Conservation (phyloP, 176 grass and related monocot genomes). For the Triticum aestivum region IWGSC_CS_RefSeq_v2.1 NC_057810.1:443877351-443877850, state of each 20-base stretch:
- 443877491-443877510: conserved; percentile 75
- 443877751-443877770: conserved; percentile 80
- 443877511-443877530: conserved; percentile 89
- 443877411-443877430: conserved; percentile 76
- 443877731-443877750: conserved; percentile 75
- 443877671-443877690: conserved; percentile 72
- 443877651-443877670: conserved; percentile 62
- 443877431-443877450: conserved; percentile 77
- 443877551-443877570: conserved; percentile 83
- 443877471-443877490: conserved; percentile 63
- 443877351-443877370: conserved; percentile 63
- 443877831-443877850: conserved; percentile 76
- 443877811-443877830: conserved; percentile 86
- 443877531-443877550: conserved; percentile 89
- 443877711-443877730: conserved; percentile 74
- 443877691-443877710: conserved; percentile 88
- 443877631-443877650: conserved; percentile 85
- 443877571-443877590: conserved; percentile 73
- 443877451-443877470: conserved; percentile 68
- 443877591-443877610: conserved; percentile 85
- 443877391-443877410: conserved; percentile 71
- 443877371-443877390: conserved; percentile 58
- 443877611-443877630: conserved; percentile 78
- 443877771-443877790: conserved; percentile 77
- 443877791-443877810: conserved; percentile 64